phyloP scores from a whole-genome alignment of 805 yeast species.

The Phaffomyces opuntiae region DNA sequence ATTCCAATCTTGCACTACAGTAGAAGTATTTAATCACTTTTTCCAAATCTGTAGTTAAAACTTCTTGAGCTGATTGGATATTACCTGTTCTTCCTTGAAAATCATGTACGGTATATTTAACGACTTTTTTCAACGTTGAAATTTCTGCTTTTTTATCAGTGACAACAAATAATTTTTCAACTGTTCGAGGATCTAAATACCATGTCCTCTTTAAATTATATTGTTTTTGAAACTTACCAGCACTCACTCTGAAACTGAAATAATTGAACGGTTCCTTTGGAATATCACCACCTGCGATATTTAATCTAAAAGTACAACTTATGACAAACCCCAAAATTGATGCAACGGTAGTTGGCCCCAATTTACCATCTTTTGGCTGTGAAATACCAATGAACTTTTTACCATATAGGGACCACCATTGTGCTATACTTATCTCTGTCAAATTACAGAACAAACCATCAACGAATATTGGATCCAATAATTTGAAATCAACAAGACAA shows the following conservation, averaged over 20 bases:
- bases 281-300: slow-evolving; percentile 52
- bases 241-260: slow-evolving; percentile 56
- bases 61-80: slow-evolving; percentile 28
- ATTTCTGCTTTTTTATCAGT: slow-evolving; percentile 41
- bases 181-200: slow-evolving; percentile 51
- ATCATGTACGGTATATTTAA: slow-evolving; percentile 70
- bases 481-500: slow-evolving; percentile 67
- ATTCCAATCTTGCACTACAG: slow-evolving; percentile 29
- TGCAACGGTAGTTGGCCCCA: slow-evolving; percentile 65
- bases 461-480: slow-evolving; percentile 59
- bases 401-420: slow-evolving; percentile 84
- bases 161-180: slow-evolving; percentile 38
- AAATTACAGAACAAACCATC: slow-evolving; percentile 82
- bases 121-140: slow-evolving; percentile 53
- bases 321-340: slow-evolving; percentile 74
- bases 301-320: slow-evolving; percentile 58
- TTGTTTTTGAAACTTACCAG: slow-evolving; percentile 75
- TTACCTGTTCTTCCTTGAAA: slow-evolving; percentile 35
- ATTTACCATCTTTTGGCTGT: slow-evolving; percentile 41
- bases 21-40: slow-evolving; percentile 18
- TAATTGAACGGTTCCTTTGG: slow-evolving; percentile 84
- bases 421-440: slow-evolving; percentile 62
- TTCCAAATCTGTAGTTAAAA: slow-evolving; percentile 33
- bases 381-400: slow-evolving; percentile 29
- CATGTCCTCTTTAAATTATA: slow-evolving; percentile 43